Evolutionary conservation across 176 grass and related monocot genomes (phyloP).

Genomic region (Puya raimondii): DNA sequence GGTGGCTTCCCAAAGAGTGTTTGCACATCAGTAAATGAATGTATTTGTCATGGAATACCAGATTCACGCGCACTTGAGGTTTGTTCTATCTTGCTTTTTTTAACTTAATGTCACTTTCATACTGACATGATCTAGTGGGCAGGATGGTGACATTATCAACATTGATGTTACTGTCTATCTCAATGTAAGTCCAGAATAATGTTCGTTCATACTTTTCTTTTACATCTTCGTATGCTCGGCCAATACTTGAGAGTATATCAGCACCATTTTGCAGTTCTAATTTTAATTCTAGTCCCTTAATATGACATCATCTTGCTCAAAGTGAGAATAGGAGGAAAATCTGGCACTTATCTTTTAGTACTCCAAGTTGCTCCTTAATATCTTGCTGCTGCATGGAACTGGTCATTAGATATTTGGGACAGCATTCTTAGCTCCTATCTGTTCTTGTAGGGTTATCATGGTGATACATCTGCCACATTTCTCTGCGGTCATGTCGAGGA

Average conservation of each 20-base stretch:
- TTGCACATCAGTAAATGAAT: slow-evolving; percentile 95
- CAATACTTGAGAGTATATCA: too few relatives aligned
- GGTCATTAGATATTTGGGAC: not conserved
- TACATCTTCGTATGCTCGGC: too few relatives aligned
- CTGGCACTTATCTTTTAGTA: not conserved
- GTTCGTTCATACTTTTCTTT: not conserved
- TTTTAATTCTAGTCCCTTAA: too few relatives aligned
- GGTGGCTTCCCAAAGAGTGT: slow-evolving; percentile 89
- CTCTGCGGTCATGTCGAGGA: slow-evolving; percentile 77
- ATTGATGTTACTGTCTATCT: slow-evolving; percentile 96
- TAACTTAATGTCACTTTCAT: not conserved
- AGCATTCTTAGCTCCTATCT: slow-evolving; percentile 2
- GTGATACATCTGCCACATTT: slow-evolving; percentile 92
- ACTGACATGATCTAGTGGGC: not conserved
- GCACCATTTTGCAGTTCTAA: too few relatives aligned
- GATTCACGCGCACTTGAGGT: slow-evolving; percentile 91
- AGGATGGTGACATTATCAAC: slow-evolving; percentile 99
- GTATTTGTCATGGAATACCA: slow-evolving; percentile 95
- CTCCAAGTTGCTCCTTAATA: not conserved
- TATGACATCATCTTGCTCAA: too few relatives aligned
- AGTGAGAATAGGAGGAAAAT: too few relatives aligned
- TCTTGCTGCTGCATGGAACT: not conserved
- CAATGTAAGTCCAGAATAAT: slow-evolving; percentile 48
- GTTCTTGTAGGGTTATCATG: slow-evolving; percentile 82
- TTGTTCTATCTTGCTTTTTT: not conserved